These are phyloP conservation scores for Clitocybe nebularis DNA, from an alignment of 1,284 basidiomycete species.

Conservation along the genomic window DNA sequence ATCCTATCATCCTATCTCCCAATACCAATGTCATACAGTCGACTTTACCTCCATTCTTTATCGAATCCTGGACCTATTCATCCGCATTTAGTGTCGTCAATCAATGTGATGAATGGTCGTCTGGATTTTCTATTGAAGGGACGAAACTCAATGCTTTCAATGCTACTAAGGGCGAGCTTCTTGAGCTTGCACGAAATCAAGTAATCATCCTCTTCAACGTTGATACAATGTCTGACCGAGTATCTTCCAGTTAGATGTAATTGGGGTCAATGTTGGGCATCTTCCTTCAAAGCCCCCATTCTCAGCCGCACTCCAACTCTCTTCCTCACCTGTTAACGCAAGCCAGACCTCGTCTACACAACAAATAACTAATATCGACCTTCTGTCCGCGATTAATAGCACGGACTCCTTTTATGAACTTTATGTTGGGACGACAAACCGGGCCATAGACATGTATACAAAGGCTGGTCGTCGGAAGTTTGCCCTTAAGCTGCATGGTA, in stretches of 20 bases:
- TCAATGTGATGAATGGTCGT: slow-evolving; percentile 77
- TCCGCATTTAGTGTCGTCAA: slow-evolving; percentile 86
- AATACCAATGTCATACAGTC: slow-evolving; percentile 37
- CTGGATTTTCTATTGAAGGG: slow-evolving; percentile 40
- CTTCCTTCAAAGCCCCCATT: slow-evolving; percentile 75
- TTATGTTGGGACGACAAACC: slow-evolving; percentile 72
- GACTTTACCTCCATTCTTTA: slow-evolving; percentile 73
- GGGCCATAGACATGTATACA: slow-evolving; percentile 79
- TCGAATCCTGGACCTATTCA: slow-evolving; percentile 94
- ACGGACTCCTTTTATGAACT: slow-evolving; percentile 67
- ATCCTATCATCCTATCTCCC: slow-evolving; percentile 3
- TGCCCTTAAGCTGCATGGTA: slow-evolving; percentile 79
- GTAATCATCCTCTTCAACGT: slow-evolving; percentile 34
- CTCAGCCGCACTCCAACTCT: slow-evolving; percentile 39
- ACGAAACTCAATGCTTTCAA: slow-evolving; percentile 46
- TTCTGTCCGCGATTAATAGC: slow-evolving; percentile 60
- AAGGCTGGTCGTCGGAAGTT: slow-evolving; percentile 80
- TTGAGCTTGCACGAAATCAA: slow-evolving; percentile 80
- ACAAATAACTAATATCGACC: slow-evolving; percentile 58
- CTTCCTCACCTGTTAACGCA: slow-evolving; percentile 14
- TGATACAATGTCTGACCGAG: slow-evolving; percentile 5
- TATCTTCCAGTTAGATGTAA: slow-evolving; percentile 64
- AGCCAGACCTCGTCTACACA: slow-evolving; percentile 26
- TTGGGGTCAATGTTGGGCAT: slow-evolving; percentile 72
- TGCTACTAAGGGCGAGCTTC: slow-evolving; percentile 76